Conservation (phyloP, 225 moss, liverwort and hornwort genomes). For the Antitrichia curtipendula region DNA sequence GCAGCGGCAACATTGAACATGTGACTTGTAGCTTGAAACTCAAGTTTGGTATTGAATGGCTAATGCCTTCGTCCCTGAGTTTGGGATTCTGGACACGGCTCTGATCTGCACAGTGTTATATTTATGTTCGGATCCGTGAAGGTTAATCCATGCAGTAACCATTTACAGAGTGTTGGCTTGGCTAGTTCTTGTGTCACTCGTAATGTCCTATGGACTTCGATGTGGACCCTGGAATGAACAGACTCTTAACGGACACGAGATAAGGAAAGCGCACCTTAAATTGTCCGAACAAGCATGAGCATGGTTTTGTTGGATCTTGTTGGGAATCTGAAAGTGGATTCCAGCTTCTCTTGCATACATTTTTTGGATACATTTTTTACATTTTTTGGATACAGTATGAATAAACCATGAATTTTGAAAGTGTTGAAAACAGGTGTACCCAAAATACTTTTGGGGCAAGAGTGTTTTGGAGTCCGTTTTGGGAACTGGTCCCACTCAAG, state of each 20-base stretch:
- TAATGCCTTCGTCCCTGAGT: neutral
- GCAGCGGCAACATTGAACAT: conserved; percentile 58
- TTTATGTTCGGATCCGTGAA: neutral
- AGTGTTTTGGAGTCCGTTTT: no score
- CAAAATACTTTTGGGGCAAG: neutral
- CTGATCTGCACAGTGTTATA: neutral
- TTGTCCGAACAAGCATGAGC: neutral
- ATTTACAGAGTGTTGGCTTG: neutral
- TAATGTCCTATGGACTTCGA: neutral
- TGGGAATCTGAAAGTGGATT: neutral
- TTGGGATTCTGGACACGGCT: neutral
- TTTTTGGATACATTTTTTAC: neutral
- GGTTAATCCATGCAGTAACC: neutral
- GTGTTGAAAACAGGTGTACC: neutral
- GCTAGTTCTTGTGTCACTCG: neutral
- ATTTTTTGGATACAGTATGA: neutral
- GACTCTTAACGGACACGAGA: neutral
- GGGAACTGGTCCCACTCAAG: neutral
- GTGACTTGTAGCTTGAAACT: conserved; percentile 11
- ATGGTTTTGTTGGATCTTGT: neutral
- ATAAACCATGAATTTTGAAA: neutral
- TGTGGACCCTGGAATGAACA: neutral
- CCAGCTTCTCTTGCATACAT: neutral
- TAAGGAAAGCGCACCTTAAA: neutral
- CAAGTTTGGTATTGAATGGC: neutral